Evolutionary conservation across 2,329 filamentous ascomycete genomes (phyloP), one percentile per base, ranked within the genome.

Genomic region (Penicillium brevicompactum): DNA sequence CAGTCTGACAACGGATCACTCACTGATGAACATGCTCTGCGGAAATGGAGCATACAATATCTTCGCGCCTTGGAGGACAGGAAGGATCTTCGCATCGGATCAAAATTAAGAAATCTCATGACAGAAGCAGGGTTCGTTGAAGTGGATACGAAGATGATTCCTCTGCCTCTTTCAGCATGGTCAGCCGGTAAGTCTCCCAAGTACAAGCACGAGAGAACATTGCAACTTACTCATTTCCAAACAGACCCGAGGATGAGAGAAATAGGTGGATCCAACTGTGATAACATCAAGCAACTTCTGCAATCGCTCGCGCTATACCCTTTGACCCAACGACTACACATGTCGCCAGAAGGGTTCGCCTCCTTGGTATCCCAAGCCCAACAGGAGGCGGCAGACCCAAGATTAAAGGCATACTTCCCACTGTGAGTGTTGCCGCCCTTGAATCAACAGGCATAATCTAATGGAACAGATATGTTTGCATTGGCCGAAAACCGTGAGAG

Each of bases 1-100:
- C 92, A 96, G 71, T 96, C 91, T 0, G 86, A 93, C 63, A 95
- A 90, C 65, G 91, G 91, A 5, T 86, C 84, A n/a, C 76, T 94
- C 64, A 87, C 84, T 10, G 81, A 87, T 48, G 82, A 82, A 49
- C 83, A 89, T 69, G 87, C 86, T 2, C 77, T 92, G 49, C 71
- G 78, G 53, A 70, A 82, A 60, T 91, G 88, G 88, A 91, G 87
- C 46, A 80, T 80, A 49, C 77, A 78, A 51, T 89, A 90, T 68
- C 74, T 88, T 62, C 77, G 82, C 57, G 82, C 85, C 30, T 74
- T 89, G 67, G 81, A 86, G 55, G 82, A 80, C 16, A 75, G 80
- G 49, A 91, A 91, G 63, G 85, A 91, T 64, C 83, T 87, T 18
- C 80, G 88, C 51, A 83, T 84, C 31, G 84, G 87, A 10, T 75